Evolutionary conservation across 2,329 filamentous ascomycete genomes (phyloP).

Genomic region (Penicillium concentricum): DNA sequence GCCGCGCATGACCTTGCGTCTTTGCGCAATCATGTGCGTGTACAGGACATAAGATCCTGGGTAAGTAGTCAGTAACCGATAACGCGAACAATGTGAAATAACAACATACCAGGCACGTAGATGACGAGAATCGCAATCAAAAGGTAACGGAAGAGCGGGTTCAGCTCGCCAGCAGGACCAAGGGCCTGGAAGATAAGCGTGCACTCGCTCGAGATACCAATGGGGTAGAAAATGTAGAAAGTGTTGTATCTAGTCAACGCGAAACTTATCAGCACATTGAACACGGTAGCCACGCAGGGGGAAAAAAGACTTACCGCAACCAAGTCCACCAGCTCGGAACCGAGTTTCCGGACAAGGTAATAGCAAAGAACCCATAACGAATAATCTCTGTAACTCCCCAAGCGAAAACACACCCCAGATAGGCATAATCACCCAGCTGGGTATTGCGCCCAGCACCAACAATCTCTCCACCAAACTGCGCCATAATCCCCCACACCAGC

Average conservation of each 20-base stretch:
- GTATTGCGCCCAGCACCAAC: conserved; percentile 24
- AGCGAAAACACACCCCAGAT: conserved; percentile 62
- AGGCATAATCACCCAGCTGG: conserved; percentile 41
- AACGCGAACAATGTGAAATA: background rate
- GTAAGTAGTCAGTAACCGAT: conserved; percentile 10
- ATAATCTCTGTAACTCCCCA: conserved; percentile 93
- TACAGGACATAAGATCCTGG: conserved; percentile 78
- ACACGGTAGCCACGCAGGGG: background rate
- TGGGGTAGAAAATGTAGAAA: conserved; percentile 87
- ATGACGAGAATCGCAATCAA: conserved; percentile 66
- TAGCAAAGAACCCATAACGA: conserved; percentile 86
- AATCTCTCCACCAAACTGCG: conserved; percentile 56
- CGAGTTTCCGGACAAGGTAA: conserved; percentile 56
- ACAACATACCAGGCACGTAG: conserved; percentile 73
- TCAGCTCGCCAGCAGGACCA: conserved; percentile 55
- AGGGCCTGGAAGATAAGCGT: conserved; percentile 72
- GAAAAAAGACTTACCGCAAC: conserved; percentile 39
- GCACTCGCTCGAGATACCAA: conserved; percentile 87
- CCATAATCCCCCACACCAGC: conserved; percentile 82
- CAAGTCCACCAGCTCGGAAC: conserved; percentile 70
- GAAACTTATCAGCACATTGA: background rate
- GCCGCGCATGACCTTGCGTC: conserved; percentile 71
- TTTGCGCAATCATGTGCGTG: conserved; percentile 91
- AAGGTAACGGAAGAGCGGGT: conserved; percentile 55
- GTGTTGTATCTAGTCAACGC: conserved; percentile 65